These are phyloP conservation scores for Oldenlandia corymbosa DNA, from an alignment of 257 asterid species.

Conservation along the genomic window DNA sequence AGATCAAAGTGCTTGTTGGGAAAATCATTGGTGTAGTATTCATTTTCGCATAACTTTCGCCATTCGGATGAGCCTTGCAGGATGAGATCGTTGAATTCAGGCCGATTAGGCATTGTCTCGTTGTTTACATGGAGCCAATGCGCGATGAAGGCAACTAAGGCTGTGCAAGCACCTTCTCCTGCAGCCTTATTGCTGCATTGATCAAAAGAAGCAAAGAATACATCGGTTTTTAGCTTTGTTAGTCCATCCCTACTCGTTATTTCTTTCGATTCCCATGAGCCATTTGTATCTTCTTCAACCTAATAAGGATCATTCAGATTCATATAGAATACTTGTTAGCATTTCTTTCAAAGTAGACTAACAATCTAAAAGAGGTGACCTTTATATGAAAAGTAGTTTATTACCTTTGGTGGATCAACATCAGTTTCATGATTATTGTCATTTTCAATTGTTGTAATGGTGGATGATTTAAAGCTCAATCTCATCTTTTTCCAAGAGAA, in stretches of 20 bases:
- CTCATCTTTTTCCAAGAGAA: conserved; percentile 54
- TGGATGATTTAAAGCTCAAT: conserved; percentile 47
- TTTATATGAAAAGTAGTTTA: too few species aligned
- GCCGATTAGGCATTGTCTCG: conserved; percentile 37
- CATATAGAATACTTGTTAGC: too few species aligned
- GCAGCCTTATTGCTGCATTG: conserved; percentile 65
- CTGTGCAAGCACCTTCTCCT: conserved; percentile 74
- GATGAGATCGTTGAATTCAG: conserved; percentile 52
- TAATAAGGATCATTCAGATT: conserved; percentile 20
- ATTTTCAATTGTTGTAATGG: conserved; percentile 22
- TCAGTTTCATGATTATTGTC: too few species aligned
- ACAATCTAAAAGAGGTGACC: too few species aligned
- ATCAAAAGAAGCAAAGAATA: conserved; percentile 69
- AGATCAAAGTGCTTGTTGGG: conserved; percentile 78
- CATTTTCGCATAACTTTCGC: conserved; percentile 52
- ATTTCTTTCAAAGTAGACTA: too few species aligned
- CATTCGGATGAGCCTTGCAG: conserved; percentile 66
- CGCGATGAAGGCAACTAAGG: conserved; percentile 53
- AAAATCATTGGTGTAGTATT: conserved; percentile 30
- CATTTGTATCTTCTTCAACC: conserved; percentile 24
- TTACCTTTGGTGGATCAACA: too few species aligned
- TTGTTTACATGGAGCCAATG: conserved; percentile 61
- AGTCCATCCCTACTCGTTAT: conserved; percentile 54
- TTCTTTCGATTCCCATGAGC: conserved; percentile 60
- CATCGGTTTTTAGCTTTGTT: conserved; percentile 41